Percentiles rank a stretch among this genome's conserved stretches.
phyloP scores from a whole-genome alignment of 2,329 filamentous ascomycete species.

The Aspergillus felis region DNA sequence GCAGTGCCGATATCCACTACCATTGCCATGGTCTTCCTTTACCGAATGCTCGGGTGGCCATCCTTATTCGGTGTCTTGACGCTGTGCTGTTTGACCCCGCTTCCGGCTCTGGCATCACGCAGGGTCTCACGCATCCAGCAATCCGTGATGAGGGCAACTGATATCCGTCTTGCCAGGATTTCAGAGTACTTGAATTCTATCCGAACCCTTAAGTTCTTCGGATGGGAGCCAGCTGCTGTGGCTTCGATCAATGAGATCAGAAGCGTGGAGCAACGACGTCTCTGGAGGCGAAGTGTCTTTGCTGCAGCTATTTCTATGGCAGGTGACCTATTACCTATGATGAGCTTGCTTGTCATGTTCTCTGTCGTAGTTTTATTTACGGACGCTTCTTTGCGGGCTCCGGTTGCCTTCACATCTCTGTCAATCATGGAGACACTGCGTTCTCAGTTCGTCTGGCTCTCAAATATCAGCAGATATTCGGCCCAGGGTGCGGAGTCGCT shows the following conservation, averaged over 20 bases:
- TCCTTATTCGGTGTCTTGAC: slow-evolving; percentile 51
- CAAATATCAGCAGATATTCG: slow-evolving; percentile 41
- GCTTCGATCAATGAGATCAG: slow-evolving; percentile 51
- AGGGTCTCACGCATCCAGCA: slow-evolving; percentile 50
- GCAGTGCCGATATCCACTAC: slow-evolving; percentile 48
- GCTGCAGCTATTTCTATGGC: slow-evolving; percentile 42
- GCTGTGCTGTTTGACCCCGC: slow-evolving; percentile 47
- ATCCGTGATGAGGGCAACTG: slow-evolving; percentile 53
- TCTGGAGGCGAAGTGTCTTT: slow-evolving; percentile 53
- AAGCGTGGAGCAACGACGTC: slow-evolving; percentile 49
- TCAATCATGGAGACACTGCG: slow-evolving; percentile 53
- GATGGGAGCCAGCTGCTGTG: slow-evolving; percentile 55
- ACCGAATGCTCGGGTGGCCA: slow-evolving; percentile 54
- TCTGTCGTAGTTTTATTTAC: slow-evolving; percentile 49
- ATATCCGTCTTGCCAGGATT: slow-evolving; percentile 55
- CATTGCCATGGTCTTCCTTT: slow-evolving; percentile 51
- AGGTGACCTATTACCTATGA: slow-evolving; percentile 50
- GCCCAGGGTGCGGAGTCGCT: slow-evolving; percentile 48
- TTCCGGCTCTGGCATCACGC: slow-evolving; percentile 49
- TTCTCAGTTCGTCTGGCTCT: slow-evolving; percentile 50
- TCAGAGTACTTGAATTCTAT: slow-evolving; percentile 58
- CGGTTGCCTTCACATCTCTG: slow-evolving; percentile 57
- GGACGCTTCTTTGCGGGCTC: slow-evolving; percentile 49
- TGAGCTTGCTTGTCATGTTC: slow-evolving; percentile 54
- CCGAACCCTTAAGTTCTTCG: slow-evolving; percentile 58